A percentile compares a stretch with the other conserved stretches of the same genome.
phyloP scores from a whole-genome alignment of 331 rosid species.

The Ulmus americana region DNA sequence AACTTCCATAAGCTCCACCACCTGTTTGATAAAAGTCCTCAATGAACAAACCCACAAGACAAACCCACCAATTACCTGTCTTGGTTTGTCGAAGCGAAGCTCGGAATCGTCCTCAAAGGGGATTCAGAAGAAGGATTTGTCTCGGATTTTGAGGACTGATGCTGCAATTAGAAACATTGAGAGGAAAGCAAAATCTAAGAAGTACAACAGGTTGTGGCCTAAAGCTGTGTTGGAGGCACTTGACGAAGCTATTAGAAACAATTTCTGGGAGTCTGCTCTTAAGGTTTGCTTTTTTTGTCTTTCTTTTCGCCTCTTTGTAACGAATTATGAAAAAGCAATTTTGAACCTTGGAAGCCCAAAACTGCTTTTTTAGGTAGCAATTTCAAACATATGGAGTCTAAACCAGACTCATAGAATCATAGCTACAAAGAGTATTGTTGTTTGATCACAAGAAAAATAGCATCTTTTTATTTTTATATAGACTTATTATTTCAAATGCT shows the following conservation, averaged over 20 bases:
- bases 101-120: constrained; percentile 25
- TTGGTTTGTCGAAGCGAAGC: constrained; percentile 39
- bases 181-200: constrained; percentile 57
- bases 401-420: no score
- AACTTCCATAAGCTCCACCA: constrained; percentile 14
- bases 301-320: not conserved
- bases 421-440: no score
- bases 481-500: no score
- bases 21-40: constrained; percentile 22
- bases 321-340: not conserved
- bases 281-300: constrained; percentile 33
- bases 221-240: constrained; percentile 75
- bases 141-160: constrained; percentile 73
- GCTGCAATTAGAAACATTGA: constrained; percentile 60
- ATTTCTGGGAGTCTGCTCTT: constrained; percentile 57
- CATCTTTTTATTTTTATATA: no score
- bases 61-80: constrained; percentile 14
- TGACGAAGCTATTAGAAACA: constrained; percentile 53
- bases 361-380: no score
- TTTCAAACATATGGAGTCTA: no score
- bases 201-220: constrained; percentile 64
- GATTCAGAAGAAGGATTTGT: constrained; percentile 56
- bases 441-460: no score
- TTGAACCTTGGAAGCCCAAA: no score
- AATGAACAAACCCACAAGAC: constrained; percentile 1